Percentiles rank a stretch among this genome's conserved stretches.
phyloP scores from a whole-genome alignment of 179 eudicot species.

The Sideroxylon spinosum region DNA sequence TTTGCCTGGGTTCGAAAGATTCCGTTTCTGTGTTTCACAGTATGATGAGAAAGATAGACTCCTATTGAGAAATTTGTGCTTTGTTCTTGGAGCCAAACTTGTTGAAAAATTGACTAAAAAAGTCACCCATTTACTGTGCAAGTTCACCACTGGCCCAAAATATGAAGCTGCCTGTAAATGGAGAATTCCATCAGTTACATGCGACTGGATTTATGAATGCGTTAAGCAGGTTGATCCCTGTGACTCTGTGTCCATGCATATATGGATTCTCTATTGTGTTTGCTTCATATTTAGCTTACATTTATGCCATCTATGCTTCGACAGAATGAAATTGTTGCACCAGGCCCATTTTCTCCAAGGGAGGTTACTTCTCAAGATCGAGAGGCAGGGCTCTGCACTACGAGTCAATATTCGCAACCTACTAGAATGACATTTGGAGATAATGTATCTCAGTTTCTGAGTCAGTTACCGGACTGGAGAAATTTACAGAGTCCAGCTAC shows the following conservation, averaged over 20 bases:
- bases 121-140: slow-evolving; percentile 80
- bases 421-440: slow-evolving; percentile 41
- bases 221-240: slow-evolving; percentile 53
- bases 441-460: slow-evolving; percentile 46
- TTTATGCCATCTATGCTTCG: slow-evolving; percentile 20
- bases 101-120: slow-evolving; percentile 58
- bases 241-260: slow-evolving; percentile 11
- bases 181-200: slow-evolving; percentile 58
- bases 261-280: slow-evolving; percentile 2
- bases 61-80: slow-evolving; percentile 81
- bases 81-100: slow-evolving; percentile 75
- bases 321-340: slow-evolving; percentile 61
- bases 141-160: slow-evolving; percentile 75
- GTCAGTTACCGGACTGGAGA: slow-evolving; percentile 38
- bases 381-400: slow-evolving; percentile 61
- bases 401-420: slow-evolving; percentile 83
- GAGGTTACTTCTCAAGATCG: slow-evolving; percentile 61
- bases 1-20: slow-evolving; percentile 65
- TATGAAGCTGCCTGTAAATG: slow-evolving; percentile 76
- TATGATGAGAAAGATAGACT: slow-evolving; percentile 67
- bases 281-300: slow-evolving; percentile 3
- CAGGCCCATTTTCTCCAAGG: slow-evolving; percentile 52
- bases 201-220: slow-evolving; percentile 90
- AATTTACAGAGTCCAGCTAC: slow-evolving; percentile 27
- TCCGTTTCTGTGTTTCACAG: slow-evolving; percentile 74